Percentiles rank a stretch among this genome's conserved stretches.
Evolutionary conservation across 2,329 filamentous ascomycete species (phyloP).

Genomic region (Fusarium duplospermum): DNA sequence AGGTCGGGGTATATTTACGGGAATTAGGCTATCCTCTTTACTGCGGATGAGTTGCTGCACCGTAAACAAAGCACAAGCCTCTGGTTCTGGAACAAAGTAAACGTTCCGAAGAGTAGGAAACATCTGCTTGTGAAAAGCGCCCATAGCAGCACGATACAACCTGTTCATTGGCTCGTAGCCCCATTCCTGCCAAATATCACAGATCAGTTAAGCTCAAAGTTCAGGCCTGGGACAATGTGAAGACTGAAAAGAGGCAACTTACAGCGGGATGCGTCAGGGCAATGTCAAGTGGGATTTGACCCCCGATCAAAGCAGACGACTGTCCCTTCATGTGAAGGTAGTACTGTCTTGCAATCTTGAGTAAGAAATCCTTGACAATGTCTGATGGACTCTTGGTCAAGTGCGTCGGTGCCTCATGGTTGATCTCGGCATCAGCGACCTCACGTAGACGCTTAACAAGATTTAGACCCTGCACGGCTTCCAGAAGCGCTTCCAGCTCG

Average conservation of each 20-base stretch:
- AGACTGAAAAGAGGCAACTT: not conserved
- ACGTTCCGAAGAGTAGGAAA: not conserved
- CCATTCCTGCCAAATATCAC: not conserved
- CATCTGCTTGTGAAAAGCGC: not conserved
- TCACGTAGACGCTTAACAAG: not conserved
- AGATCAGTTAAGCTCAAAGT: not conserved
- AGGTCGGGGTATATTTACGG: not conserved
- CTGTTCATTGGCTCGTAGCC: not conserved
- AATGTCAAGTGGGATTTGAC: slow-evolving; percentile 1
- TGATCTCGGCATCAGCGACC: not conserved
- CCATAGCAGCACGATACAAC: not conserved
- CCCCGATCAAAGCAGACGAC: not conserved
- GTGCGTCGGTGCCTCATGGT: not conserved
- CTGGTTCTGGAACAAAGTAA: slow-evolving; percentile 2
- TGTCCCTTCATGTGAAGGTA: not conserved
- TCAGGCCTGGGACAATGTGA: not conserved
- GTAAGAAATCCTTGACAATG: not conserved
- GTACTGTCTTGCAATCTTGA: not conserved
- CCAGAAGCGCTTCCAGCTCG: not conserved
- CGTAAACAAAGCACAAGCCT: slow-evolving; percentile 3
- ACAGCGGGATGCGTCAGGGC: not conserved
- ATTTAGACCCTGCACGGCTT: not conserved
- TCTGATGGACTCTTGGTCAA: not conserved
- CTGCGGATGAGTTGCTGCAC: not conserved
- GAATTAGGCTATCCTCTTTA: not conserved